Percentiles rank a stretch among this genome's conserved stretches.
These are phyloP conservation scores for Trypanosoma rangeli DNA, from an alignment of 208 protist genomes.

Conservation along the genomic window DNA sequence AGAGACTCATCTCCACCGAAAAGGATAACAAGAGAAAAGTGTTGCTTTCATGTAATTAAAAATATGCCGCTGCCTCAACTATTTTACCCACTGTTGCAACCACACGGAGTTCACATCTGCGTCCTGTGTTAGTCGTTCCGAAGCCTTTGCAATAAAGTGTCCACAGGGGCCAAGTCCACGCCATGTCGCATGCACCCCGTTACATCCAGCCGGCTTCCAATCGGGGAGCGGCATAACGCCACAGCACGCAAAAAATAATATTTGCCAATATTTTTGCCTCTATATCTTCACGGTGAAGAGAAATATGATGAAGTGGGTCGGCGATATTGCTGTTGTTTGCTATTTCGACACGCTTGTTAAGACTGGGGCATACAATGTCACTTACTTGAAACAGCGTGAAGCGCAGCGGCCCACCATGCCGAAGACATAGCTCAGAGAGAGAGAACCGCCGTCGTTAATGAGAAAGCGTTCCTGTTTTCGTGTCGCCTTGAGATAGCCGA, in stretches of 20 bases:
- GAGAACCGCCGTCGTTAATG: constrained; percentile 38
- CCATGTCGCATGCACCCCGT: constrained; percentile 42
- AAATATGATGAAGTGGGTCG: constrained; percentile 29
- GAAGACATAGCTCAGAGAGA: constrained; percentile 44
- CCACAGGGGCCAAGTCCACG: constrained; percentile 46
- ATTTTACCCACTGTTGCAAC: background rate
- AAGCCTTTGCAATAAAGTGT: constrained; percentile 35
- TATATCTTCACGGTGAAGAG: constrained; percentile 37
- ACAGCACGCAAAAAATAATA: constrained; percentile 48
- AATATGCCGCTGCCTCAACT: background rate
- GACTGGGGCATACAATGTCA: constrained; percentile 62
- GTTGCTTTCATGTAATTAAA: background rate
- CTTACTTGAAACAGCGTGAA: constrained; percentile 62
- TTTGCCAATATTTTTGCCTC: constrained; percentile 55
- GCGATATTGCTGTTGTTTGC: constrained; percentile 61
- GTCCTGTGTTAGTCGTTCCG: constrained; percentile 2
- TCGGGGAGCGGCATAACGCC: constrained; percentile 52
- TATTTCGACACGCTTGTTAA: constrained; percentile 48
- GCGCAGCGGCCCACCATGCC: constrained; percentile 41
- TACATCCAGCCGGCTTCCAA: constrained; percentile 61
- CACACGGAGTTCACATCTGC: background rate
- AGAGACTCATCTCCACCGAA: background rate
- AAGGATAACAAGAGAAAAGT: background rate
- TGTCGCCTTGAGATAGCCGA: constrained; percentile 54
- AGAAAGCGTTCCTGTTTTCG: constrained; percentile 53